A percentile compares a stretch with the other conserved stretches of the same genome.
Conservation (phyloP, 225 moss, liverwort and hornwort genomes). For the Sphagnum tenellum region DNA sequence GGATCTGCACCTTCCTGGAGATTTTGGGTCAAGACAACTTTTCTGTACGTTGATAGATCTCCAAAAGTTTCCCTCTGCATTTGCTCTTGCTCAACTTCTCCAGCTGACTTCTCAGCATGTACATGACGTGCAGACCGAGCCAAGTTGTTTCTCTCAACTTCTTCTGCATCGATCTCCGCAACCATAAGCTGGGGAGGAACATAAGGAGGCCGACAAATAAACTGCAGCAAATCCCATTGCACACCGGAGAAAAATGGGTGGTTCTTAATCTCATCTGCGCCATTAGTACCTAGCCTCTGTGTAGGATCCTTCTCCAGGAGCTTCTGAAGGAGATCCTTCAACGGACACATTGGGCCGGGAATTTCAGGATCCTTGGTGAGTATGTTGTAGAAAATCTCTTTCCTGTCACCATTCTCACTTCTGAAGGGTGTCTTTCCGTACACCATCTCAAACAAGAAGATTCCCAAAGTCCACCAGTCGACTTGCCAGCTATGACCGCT, state of each 20-base stretch:
- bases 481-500: slow-evolving; percentile 36
- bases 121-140: not conserved
- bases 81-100: too few species aligned
- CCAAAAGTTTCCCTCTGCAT: too few species aligned
- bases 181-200: slow-evolving; percentile 24
- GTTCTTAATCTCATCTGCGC: slow-evolving; percentile 32
- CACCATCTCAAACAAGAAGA: slow-evolving; percentile 35
- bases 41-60: too few species aligned
- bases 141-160: slow-evolving; percentile 4
- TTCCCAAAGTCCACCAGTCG: slow-evolving; percentile 50
- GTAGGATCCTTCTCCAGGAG: slow-evolving; percentile 32
- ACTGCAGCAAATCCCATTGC: slow-evolving; percentile 22
- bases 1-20: too few species aligned
- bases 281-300: slow-evolving; percentile 22
- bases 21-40: too few species aligned
- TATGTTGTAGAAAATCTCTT: slow-evolving; percentile 34
- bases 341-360: slow-evolving; percentile 6
- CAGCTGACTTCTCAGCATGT: too few species aligned
- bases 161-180: slow-evolving; percentile 22
- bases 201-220: slow-evolving; percentile 26
- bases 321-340: slow-evolving; percentile 27
- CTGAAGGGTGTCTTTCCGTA: slow-evolving; percentile 44
- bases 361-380: slow-evolving; percentile 13
- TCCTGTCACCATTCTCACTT: slow-evolving; percentile 17
- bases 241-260: slow-evolving; percentile 41